Base-by-base conservation (phyloP, 768 basidiomycete species). In the Phaeotremella fagi region DNA sequence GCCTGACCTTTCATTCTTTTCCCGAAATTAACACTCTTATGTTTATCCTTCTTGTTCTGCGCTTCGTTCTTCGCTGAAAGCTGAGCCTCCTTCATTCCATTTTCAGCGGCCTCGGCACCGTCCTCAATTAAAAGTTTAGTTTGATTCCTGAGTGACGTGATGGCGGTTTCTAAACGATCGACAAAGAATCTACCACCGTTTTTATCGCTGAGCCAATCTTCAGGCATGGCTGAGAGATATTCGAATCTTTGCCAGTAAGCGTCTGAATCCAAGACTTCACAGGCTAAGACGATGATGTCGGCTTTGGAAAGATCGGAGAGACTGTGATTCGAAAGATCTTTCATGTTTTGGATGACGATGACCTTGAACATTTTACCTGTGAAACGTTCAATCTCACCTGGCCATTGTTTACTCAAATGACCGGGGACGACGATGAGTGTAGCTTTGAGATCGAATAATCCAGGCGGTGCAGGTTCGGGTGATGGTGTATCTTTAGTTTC, bases 321-420 rank as follows among this genome's bases (percentile, higher is more conserved):
- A 25, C 83, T 87, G 25, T 82, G 76, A 2, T 78, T 73, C 68
- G 91, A 90, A 53, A 94, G 75, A 55, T 86, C 83, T 3, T 81
- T 68, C 26, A 85, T 83, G 0, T 82, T 85, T 3, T 82, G 80
- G 55, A 94, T 80, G 5, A 82, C 79, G 41, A 86, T 77, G 16
- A 85, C 81, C 28, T 80, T 80, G 76, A 86, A 82, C 6, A 78
- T 79, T 12, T 74, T 64, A 4, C 81, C 79, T 2, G 83, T 82
- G 73, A 97, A 97, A 74, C 94, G 91, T 61, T 78, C 75, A 45
- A 86, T 82, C 72, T 97, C 92, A 4, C 85, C 85, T 16, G 81
- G 81, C 92, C 92, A 97, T 70, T 97, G 92, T 41, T 84, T 81
- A 14, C 84, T 85, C 50, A 97, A 78, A 76, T 97, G 92, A 5